Base-by-base conservation (phyloP, 495 filamentous ascomycete genomes). In the Penicillium daleae region DNA sequence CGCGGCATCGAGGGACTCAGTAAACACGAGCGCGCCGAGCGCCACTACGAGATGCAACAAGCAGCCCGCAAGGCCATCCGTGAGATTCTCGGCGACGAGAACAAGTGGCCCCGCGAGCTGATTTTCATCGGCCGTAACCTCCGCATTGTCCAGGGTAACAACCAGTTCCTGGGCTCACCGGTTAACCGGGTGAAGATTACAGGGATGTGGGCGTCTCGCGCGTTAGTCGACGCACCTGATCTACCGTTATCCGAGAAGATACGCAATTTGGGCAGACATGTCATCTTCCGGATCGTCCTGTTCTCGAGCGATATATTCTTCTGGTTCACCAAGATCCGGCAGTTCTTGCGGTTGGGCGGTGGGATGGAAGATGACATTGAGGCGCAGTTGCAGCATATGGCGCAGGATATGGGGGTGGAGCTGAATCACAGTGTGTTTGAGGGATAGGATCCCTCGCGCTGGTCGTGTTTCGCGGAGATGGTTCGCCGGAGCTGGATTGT, bases 291-390 rank as follows among this genome's bases (percentile, higher is more conserved):
- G 59, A 68, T 85, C 0, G 92, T 97, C 44, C 62, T 99, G 63
- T 81, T 94, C 33, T 77, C 85, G 15, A 92, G 86, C 39, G 95
- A 99, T 75, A 54, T 96, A 0, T 88, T 88, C 26, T 99, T 97
- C 71, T 96, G 87, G 64, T 92, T 89, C 61, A 88, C 86, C 54
- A 89, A 89, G 77, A 55, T 95, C 19, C 82, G 83, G 59, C 93
- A 97, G 75, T 83, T 83, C 64, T 70, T 97, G 33, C 87, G 88
- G 2, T 74, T 85, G 2, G 92, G 93, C 2, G 82, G 84, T 17
- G 94, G 94, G 0, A 96, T 97, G 91, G 95, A 99, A 69, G 94
- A 97, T 71, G 91, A 93, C 56, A 85, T 99, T 31, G 95, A 99
- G 80, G 84, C 82, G 62, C 82, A 89, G 68, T 92, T 99, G 91